Evolutionary conservation across 768 basidiomycete species (phyloP), one percentile per base, ranked within the genome.

Genomic region (Kockovaella imperatae): DNA sequence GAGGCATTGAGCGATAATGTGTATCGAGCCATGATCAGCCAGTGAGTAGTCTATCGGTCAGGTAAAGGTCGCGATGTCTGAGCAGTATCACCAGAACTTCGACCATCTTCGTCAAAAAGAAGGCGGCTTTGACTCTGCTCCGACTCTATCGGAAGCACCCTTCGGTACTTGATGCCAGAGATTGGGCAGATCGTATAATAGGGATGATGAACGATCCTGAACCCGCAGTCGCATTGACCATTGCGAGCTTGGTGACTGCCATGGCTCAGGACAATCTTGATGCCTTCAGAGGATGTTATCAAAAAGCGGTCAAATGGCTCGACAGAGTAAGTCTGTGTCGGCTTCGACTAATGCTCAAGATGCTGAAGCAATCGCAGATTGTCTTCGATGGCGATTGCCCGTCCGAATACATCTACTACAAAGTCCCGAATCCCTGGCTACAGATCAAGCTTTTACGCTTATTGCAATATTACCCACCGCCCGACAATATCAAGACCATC

Each of bases 71-170:
- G 30, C 26, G 7, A 35, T 21, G 21, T 49, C 8, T 11, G 26
- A 17, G n/a, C n/a, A 21, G 1, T 24, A 15, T n/a, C 10, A 2
- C 2, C 59, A 97, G 93, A 35, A 96, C 91, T 17, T 96, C 93
- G 1, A 83, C 84, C 58, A 86, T 76, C 39, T 96, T 99, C 60
- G 95, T 97, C 45, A 91, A 90, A 76, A 99, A 99, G 75, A 99
- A 99, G 71, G 93, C 95, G 1, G 95, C 95, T 1, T 73, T 99
- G 49, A 97, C 95, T 0, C 72, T 97, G 24, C 77, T 99, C 24
- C 78, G 95, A 42, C 74, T 99, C 30, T 97, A 97, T 64, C 82
- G 95, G 48, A 99, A 99, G 69, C 89, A 95, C 64, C 87, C 90
- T 3, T 85, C 86, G 51, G 88, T 95, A 42, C 83, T 99, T 49